phyloP scores from a whole-genome alignment of 2,329 filamentous ascomycete species.

The Fusarium sp. region DNA sequence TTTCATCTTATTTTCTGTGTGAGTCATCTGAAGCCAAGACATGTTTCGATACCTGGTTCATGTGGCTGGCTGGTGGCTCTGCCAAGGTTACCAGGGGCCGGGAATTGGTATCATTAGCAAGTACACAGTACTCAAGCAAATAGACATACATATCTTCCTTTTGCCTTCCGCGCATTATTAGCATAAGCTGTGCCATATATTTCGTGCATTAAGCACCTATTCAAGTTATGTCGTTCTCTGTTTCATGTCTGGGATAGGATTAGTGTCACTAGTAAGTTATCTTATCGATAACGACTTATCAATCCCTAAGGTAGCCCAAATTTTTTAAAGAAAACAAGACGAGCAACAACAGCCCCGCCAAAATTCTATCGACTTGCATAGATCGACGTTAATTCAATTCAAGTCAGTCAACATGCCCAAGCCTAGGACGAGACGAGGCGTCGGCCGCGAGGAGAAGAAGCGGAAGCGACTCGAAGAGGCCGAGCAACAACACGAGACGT shows the following conservation, averaged over 20 bases:
- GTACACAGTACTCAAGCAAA: neutral
- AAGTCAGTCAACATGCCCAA: constrained; percentile 53
- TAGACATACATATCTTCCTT: neutral
- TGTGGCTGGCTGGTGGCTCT: neutral
- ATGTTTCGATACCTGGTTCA: neutral
- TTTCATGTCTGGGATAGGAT: neutral
- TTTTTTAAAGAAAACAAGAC: constrained; percentile 40
- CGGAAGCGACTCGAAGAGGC: constrained; percentile 51
- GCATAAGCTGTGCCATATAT: neutral
- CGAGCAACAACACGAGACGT: constrained; percentile 26
- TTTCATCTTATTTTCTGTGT: neutral
- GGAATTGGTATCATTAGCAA: neutral
- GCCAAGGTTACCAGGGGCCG: neutral
- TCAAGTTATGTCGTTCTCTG: neutral
- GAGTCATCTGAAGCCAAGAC: neutral
- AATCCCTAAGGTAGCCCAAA: constrained; percentile 14
- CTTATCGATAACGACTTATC: constrained; percentile 34
- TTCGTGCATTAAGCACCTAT: neutral
- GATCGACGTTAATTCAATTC: constrained; percentile 12
- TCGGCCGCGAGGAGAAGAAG: constrained; percentile 54
- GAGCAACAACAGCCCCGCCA: constrained; percentile 27
- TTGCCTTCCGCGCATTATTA: neutral
- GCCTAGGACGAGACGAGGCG: constrained; percentile 56
- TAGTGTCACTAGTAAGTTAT: too few relatives aligned
- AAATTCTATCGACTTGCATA: constrained; percentile 14